These are phyloP conservation scores for Cyberlindnera samutprakarnensis DNA, from an alignment of 805 yeast genomes.

Conservation along the genomic window DNA sequence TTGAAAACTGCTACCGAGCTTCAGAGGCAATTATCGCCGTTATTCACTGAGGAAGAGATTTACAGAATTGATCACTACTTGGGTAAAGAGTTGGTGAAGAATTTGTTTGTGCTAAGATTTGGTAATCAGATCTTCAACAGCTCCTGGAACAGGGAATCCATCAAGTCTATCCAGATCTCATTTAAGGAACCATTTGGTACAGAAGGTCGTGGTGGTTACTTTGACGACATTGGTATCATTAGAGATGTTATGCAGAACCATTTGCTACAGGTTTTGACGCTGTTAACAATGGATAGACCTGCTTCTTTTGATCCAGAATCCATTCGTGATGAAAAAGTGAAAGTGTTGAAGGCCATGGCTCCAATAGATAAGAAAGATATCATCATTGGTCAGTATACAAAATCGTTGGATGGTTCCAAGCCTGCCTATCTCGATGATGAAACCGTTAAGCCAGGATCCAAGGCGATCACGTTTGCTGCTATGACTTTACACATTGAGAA, in stretches of 20 bases:
- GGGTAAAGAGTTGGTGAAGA: slow-evolving; percentile 98
- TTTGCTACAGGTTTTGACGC: slow-evolving; percentile 82
- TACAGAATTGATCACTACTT: slow-evolving; percentile 96
- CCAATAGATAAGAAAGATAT: slow-evolving; percentile 59
- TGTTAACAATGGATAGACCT: slow-evolving; percentile 95
- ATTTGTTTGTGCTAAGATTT: slow-evolving; percentile 80
- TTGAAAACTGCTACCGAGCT: slow-evolving; percentile 69
- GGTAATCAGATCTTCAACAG: slow-evolving; percentile 84
- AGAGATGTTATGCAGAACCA: slow-evolving; percentile 99
- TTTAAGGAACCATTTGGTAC: slow-evolving; percentile 99
- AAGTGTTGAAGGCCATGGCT: slow-evolving; percentile 75
- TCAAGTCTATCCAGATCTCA: slow-evolving; percentile 76
- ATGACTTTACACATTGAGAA: slow-evolving; percentile 69
- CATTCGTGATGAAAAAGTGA: slow-evolving; percentile 93
- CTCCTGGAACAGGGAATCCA: slow-evolving; percentile 80
- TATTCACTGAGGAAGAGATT: slow-evolving; percentile 85
- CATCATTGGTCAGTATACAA: slow-evolving; percentile 80
- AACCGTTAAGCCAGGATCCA: slow-evolving; percentile 74
- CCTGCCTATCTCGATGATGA: slow-evolving; percentile 92
- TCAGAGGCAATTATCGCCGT: slow-evolving; percentile 72
- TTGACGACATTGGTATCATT: slow-evolving; percentile 89
- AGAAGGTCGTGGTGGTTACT: slow-evolving; percentile 98
- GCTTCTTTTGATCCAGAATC: slow-evolving; percentile 86
- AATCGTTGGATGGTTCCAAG: slow-evolving; percentile 78
- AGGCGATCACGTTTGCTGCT: slow-evolving; percentile 91